Conservation (phyloP, 1,284 basidiomycete species). For the Microbotryum scabiosae region DNA sequence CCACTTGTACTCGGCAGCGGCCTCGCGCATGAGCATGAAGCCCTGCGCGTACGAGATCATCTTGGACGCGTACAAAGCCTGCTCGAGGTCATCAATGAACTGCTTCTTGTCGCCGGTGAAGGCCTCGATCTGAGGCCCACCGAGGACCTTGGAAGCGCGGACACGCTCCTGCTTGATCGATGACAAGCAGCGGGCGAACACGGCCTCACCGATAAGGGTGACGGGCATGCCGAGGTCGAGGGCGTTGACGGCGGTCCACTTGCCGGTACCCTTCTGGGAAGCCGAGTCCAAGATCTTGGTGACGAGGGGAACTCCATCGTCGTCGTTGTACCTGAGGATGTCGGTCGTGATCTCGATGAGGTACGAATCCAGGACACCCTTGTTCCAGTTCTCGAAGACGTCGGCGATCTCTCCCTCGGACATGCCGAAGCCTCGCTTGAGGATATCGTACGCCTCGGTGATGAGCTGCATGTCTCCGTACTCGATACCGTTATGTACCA, state of each 20-base stretch:
- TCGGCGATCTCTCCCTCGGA: slow-evolving; percentile 76
- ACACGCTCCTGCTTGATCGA: slow-evolving; percentile 92
- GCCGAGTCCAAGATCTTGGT: slow-evolving; percentile 91
- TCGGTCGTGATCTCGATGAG: slow-evolving; percentile 95
- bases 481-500: slow-evolving; percentile 91
- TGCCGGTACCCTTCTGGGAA: slow-evolving; percentile 99
- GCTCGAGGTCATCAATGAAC: slow-evolving; percentile 98
- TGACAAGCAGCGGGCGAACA: slow-evolving; percentile 97
- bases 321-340: slow-evolving; percentile 92
- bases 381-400: slow-evolving; percentile 68
- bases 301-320: slow-evolving; percentile 83
- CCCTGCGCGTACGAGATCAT: slow-evolving; percentile 99
- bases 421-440: slow-evolving; percentile 89
- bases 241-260: slow-evolving; percentile 99
- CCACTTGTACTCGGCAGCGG: slow-evolving; percentile 87
- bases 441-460: slow-evolving; percentile 95
- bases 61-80: slow-evolving; percentile 98
- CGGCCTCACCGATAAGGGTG: slow-evolving; percentile 97
- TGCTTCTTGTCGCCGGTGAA: slow-evolving; percentile 98
- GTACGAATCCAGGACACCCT: slow-evolving; percentile 98
- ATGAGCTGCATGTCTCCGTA: slow-evolving; percentile 99
- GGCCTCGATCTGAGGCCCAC: slow-evolving; percentile 78
- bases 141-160: slow-evolving; percentile 82
- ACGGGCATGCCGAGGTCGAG: slow-evolving; percentile 84
- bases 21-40: slow-evolving; percentile 99